These are phyloP conservation scores for Penicillium sp. DNA, from an alignment of 2,329 filamentous ascomycete species.

Conservation along the genomic window DNA sequence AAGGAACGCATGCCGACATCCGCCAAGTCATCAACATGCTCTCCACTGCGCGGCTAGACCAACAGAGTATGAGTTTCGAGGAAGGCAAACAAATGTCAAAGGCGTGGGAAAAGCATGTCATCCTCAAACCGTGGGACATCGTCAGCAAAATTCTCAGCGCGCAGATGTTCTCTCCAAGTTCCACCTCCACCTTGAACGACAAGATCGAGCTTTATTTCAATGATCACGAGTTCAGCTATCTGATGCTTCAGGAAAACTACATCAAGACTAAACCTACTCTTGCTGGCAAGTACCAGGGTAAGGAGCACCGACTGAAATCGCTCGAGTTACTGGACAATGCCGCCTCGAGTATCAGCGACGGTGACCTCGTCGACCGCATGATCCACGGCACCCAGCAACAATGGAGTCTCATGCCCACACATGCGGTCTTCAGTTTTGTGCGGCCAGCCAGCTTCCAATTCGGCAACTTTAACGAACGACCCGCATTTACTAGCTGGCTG, in stretches of 20 bases:
- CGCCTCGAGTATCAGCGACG: constrained; percentile 94
- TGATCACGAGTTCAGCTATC: constrained; percentile 92
- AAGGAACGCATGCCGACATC: constrained; percentile 93
- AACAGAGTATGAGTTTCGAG: constrained; percentile 73
- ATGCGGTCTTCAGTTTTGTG: constrained; percentile 93
- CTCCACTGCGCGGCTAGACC: constrained; percentile 85
- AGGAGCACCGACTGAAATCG: constrained; percentile 72
- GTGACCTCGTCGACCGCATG: constrained; percentile 93
- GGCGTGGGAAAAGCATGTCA: constrained; percentile 95
- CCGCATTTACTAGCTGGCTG: constrained; percentile 84
- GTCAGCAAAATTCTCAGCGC: constrained; percentile 85
- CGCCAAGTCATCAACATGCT: constrained; percentile 99
- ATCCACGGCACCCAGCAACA: constrained; percentile 98
- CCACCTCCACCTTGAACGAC: constrained; percentile 86
- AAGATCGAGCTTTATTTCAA: constrained; percentile 99
- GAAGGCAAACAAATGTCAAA: constrained; percentile 92
- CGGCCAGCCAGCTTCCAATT: constrained; percentile 81
- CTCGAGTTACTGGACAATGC: constrained; percentile 83
- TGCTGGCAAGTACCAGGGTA: constrained; percentile 59
- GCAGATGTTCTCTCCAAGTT: constrained; percentile 77
- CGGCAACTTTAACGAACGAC: constrained; percentile 67
- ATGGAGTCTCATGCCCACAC: constrained; percentile 95
- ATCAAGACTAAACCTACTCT: constrained; percentile 73
- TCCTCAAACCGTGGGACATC: constrained; percentile 98
- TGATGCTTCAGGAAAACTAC: constrained; percentile 99